These are phyloP conservation scores for Tricholoma flavovirens DNA, from an alignment of 768 basidiomycete genomes.

Conservation along the genomic window DNA sequence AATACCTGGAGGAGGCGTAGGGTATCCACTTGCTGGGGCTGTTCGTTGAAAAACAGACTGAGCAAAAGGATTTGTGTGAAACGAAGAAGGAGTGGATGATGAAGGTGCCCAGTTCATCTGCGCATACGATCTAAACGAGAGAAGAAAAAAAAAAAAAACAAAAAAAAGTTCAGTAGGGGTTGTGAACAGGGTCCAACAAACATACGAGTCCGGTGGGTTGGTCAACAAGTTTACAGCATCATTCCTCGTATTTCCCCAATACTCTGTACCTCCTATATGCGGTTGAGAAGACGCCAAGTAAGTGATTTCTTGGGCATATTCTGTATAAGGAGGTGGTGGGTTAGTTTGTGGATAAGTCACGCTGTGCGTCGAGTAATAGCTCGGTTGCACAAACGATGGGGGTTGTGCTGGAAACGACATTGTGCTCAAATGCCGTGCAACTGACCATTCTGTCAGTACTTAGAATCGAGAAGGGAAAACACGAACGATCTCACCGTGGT, in stretches of 20 bases:
- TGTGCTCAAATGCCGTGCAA: constrained; percentile 58
- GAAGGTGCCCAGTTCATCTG: constrained; percentile 37
- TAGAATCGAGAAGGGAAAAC: background rate
- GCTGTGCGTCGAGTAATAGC: constrained; percentile 36
- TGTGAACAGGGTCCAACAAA: constrained; percentile 14
- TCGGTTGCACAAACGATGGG: constrained; percentile 59
- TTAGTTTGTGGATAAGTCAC: constrained; percentile 30
- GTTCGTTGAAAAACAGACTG: constrained; percentile 62
- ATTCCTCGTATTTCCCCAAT: constrained; percentile 60
- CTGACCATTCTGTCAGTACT: constrained; percentile 28
- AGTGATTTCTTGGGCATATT: constrained; percentile 58
- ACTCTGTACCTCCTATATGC: constrained; percentile 41
- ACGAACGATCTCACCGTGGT: constrained; percentile 49
- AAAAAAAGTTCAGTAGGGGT: constrained; percentile 14
- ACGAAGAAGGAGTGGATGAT: constrained; percentile 36
- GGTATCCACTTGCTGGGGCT: constrained; percentile 58
- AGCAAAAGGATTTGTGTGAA: constrained; percentile 52
- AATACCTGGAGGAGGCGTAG: constrained; percentile 65
- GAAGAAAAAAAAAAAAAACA: too few relatives aligned
- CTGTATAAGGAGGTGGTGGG: constrained; percentile 55
- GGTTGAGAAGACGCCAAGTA: constrained; percentile 48
- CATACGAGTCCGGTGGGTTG: constrained; percentile 44
- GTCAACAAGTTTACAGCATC: constrained; percentile 57
- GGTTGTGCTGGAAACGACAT: constrained; percentile 54
- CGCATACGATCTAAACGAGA: constrained; percentile 30